These are phyloP conservation scores for Saccharomycopsis synnaedendra DNA, from an alignment of 805 yeast genomes.

Conservation along the genomic window DNA sequence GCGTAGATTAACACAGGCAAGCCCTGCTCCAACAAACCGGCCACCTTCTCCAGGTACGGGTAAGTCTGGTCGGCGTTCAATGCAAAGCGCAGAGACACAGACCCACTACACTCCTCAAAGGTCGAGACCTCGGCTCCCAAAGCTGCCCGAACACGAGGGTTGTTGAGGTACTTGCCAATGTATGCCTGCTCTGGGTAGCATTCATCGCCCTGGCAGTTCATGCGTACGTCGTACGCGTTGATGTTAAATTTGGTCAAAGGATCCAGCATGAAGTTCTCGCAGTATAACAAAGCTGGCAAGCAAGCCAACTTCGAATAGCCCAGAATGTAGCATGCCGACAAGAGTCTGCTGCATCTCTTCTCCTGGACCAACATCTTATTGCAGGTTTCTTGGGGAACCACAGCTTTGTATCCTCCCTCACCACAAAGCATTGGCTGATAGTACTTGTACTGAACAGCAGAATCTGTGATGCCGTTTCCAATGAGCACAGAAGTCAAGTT, in stretches of 20 bases:
- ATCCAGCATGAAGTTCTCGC: slow-evolving; percentile 73
- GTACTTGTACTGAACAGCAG: slow-evolving; percentile 63
- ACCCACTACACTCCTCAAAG: slow-evolving; percentile 67
- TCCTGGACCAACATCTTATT: slow-evolving; percentile 46
- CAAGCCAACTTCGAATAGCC: slow-evolving; percentile 27
- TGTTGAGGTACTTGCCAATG: slow-evolving; percentile 71
- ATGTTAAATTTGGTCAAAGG: slow-evolving; percentile 79
- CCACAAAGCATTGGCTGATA: slow-evolving; percentile 96
- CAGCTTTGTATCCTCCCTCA: slow-evolving; percentile 55
- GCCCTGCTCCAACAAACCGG: slow-evolving; percentile 42
- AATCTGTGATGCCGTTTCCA: slow-evolving; percentile 90
- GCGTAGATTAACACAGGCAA: slow-evolving; percentile 81
- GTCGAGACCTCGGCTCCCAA: slow-evolving; percentile 74
- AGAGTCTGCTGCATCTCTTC: slow-evolving; percentile 54
- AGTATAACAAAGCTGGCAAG: slow-evolving; percentile 84
- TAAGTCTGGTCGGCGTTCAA: slow-evolving; percentile 88
- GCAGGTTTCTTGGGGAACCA: slow-evolving; percentile 61
- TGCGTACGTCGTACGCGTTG: slow-evolving; percentile 86
- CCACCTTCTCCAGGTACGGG: slow-evolving; percentile 72
- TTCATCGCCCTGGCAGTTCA: slow-evolving; percentile 52
- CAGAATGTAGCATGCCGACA: slow-evolving; percentile 53
- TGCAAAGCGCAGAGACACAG: slow-evolving; percentile 68
- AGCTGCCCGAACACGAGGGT: slow-evolving; percentile 62
- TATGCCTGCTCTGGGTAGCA: slow-evolving; percentile 76
- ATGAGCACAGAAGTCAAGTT: slow-evolving; percentile 71